Base-by-base conservation (phyloP, 2,329 filamentous ascomycete species). In the Eutypella sp. region DNA sequence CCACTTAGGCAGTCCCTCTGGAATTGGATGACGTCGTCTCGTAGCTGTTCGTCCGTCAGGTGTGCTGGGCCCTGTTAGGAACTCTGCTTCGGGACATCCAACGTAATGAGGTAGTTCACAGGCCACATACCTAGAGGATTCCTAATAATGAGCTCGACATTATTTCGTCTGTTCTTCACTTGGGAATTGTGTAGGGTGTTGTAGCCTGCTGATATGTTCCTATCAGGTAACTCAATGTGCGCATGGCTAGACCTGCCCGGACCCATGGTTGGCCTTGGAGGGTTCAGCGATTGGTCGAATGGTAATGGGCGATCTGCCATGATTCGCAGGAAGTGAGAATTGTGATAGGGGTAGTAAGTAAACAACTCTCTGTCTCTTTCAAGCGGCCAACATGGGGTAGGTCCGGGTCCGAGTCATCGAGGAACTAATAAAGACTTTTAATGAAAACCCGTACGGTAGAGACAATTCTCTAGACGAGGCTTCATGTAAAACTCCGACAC, bases 21-120 rank as follows among this genome's bases (percentile, higher is more conserved):
- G 33, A 71, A 71, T 3, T 53, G 36, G 9, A 40, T 50, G 4
- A 69, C 67, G 40, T 71, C 69, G 5, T 47, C 47, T 34, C 65
- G 56, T 1, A 71, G 55, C 31, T 71, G 63, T 37, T 64, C 56
- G 27, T 71, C 67, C 18, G 61, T 66, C 7, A 67, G 53, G 23
- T 67, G 61, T 6, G 67, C 68, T 71, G 25, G 5, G 22, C 16
- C 8, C 10, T 23, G 31, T 57, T 22, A 55, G 18, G 22, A 40
- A n/a, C 38, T 22, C 18, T 40, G 9, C 22, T 4, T 25, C 36
- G 18, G 18, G 13, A 13, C 36, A 18, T n/a, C 25, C n/a, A 20
- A n/a, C 38, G 18, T 40, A 29, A 20, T n/a, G 36, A 38, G n/a
- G n/a, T n/a, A n/a, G n/a, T n/a, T n/a, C n/a, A n/a, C n/a, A n/a